These are phyloP conservation scores for Aspergillus melleus DNA, from an alignment of 2,329 filamentous ascomycete species.

Conservation along the genomic window DNA sequence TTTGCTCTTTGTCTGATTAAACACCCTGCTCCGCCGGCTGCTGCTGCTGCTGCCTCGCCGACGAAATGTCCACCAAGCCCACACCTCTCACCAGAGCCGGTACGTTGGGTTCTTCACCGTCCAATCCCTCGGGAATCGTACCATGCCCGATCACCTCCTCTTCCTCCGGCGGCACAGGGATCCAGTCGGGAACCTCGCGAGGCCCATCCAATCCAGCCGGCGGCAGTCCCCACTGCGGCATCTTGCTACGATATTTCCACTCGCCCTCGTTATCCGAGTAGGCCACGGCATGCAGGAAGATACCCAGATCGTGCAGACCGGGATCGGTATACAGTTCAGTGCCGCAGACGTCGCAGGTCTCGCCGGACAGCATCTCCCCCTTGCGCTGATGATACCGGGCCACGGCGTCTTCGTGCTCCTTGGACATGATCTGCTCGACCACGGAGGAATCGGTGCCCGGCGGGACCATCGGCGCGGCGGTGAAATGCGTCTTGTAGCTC, in stretches of 20 bases:
- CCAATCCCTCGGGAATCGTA: slow-evolving; percentile 28
- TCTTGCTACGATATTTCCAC: slow-evolving; percentile 83
- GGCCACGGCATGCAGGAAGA: slow-evolving; percentile 89
- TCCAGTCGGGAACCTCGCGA: slow-evolving; percentile 59
- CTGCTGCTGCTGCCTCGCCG: slow-evolving; percentile 6
- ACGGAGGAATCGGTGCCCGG: slow-evolving; percentile 38
- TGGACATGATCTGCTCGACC: slow-evolving; percentile 43
- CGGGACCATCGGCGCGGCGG: slow-evolving; percentile 38
- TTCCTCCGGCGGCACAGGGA: slow-evolving; percentile 37
- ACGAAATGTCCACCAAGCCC: slow-evolving; percentile 35
- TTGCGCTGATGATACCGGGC: slow-evolving; percentile 85
- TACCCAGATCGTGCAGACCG: slow-evolving; percentile 81
- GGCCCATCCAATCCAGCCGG: slow-evolving; percentile 72
- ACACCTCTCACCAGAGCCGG: slow-evolving; percentile 36
- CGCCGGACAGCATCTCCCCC: slow-evolving; percentile 89
- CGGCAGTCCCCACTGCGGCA: slow-evolving; percentile 85
- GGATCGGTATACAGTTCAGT: slow-evolving; percentile 94
- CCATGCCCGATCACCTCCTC: slow-evolving; percentile 42
- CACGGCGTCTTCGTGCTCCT: slow-evolving; percentile 75
- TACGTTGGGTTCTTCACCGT: slow-evolving; percentile 17
- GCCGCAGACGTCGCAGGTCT: slow-evolving; percentile 75
- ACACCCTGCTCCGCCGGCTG: background rate
- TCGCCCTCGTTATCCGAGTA: slow-evolving; percentile 81
- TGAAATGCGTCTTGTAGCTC: slow-evolving; percentile 68
- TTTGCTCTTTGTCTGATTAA: background rate